Conservation (phyloP, 164 flowering plant species). For the Vitis cinerea region DNA sequence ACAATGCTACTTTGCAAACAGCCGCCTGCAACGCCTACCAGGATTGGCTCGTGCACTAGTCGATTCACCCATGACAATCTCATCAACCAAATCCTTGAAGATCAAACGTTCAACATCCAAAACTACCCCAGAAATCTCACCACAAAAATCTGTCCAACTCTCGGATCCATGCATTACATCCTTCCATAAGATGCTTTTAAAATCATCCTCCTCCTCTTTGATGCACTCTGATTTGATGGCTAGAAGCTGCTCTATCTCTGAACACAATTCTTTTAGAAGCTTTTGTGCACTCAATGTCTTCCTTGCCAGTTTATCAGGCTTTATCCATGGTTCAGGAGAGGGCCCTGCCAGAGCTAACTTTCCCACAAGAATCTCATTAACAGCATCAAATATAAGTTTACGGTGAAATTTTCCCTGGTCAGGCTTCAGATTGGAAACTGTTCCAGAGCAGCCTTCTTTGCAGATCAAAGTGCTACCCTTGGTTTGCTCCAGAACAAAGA, state of each 20-base stretch:
- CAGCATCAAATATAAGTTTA: constrained; percentile 74
- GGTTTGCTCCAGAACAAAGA: constrained; percentile 85
- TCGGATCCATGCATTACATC: constrained; percentile 33
- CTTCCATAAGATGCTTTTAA: constrained; percentile 30
- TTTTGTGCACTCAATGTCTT: constrained; percentile 35
- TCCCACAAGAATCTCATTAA: constrained; percentile 64
- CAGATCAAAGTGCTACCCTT: constrained; percentile 38
- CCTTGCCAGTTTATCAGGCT: constrained; percentile 25
- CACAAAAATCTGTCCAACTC: constrained; percentile 33
- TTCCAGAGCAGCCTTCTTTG: constrained; percentile 25
- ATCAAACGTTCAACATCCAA: constrained; percentile 38
- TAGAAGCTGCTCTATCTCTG: constrained; percentile 36
- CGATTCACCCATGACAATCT: constrained; percentile 37
- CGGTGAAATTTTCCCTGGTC: constrained; percentile 51
- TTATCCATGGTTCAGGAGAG: constrained; percentile 40
- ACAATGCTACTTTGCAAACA: constrained; percentile 14
- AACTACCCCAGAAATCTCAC: constrained; percentile 29
- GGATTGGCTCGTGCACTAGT: constrained; percentile 18
- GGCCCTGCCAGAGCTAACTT: constrained; percentile 37
- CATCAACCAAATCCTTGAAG: constrained; percentile 44
- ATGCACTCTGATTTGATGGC: constrained; percentile 14
- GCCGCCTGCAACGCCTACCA: constrained; percentile 17
- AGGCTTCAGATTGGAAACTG: constrained; percentile 16
- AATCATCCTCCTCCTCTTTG: constrained; percentile 25
- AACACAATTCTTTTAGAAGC: constrained; percentile 38